These are phyloP conservation scores for Rhodomyrtus psidioides DNA, from an alignment of 441 rosid species.

Conservation along the genomic window DNA sequence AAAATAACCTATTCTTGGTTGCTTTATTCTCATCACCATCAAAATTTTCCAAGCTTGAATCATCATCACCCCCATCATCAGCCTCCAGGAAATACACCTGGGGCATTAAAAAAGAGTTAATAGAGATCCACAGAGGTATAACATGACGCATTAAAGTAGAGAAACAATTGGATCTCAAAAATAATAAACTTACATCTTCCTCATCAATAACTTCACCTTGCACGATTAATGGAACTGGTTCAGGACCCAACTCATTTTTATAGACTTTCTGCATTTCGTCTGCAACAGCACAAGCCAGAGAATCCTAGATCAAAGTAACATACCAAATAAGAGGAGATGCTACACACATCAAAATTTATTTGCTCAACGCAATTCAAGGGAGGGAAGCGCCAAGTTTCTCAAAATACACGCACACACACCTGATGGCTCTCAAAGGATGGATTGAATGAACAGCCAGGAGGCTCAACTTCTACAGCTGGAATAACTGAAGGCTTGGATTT, in stretches of 20 bases:
- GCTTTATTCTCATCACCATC: conserved; percentile 17
- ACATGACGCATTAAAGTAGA: neutral
- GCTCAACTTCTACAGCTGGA: conserved; percentile 88
- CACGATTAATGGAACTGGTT: conserved; percentile 74
- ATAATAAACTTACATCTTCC: conserved; percentile 49
- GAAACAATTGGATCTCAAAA: neutral
- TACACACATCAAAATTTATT: neutral
- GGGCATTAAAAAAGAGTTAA: conserved; percentile 2
- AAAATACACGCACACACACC: conserved; percentile 15
- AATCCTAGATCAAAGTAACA: conserved; percentile 34
- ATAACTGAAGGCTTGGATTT: conserved; percentile 44
- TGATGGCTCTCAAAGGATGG: conserved; percentile 75
- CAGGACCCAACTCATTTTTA: conserved; percentile 70
- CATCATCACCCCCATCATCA: conserved; percentile 44
- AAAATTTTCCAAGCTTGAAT: conserved; percentile 16
- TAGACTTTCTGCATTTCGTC: conserved; percentile 83
- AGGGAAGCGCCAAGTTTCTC: neutral
- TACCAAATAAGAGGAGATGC: neutral
- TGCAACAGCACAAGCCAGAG: conserved; percentile 83
- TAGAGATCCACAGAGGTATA: neutral
- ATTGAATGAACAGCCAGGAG: conserved; percentile 84
- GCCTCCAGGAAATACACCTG: conserved; percentile 68
- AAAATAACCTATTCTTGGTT: conserved; percentile 38
- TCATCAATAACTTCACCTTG: conserved; percentile 45
- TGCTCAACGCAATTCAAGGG: neutral